phyloP scores from a whole-genome alignment of 1,139 yeast species.

The Debaryomycetaceae sp. region DNA sequence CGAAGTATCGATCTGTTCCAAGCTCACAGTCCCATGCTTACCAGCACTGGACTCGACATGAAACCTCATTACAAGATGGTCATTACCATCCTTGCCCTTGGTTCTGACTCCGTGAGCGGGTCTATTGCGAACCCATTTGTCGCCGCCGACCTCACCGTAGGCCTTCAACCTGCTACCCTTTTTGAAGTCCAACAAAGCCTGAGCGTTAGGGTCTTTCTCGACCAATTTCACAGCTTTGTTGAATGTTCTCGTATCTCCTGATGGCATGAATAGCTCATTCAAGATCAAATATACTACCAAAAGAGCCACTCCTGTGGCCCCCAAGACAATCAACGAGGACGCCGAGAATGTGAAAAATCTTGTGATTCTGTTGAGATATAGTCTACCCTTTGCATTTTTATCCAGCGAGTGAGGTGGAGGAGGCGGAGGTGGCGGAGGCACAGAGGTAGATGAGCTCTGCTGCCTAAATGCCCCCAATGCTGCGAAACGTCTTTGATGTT shows the following conservation, averaged over 20 bases:
- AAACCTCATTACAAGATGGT: slow-evolving; percentile 79
- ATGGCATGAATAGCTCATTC: slow-evolving; percentile 77
- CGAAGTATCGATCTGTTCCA: slow-evolving; percentile 71
- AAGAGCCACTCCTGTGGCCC: slow-evolving; percentile 64
- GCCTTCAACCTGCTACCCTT: slow-evolving; percentile 69
- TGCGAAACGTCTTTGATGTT: not conserved
- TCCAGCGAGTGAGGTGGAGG: slow-evolving; percentile 38
- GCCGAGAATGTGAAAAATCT: slow-evolving; percentile 60
- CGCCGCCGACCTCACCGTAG: slow-evolving; percentile 68
- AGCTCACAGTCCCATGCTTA: slow-evolving; percentile 60
- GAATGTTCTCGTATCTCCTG: slow-evolving; percentile 88
- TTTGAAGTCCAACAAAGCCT: slow-evolving; percentile 51
- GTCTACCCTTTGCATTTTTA: slow-evolving; percentile 39
- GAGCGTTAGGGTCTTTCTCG: slow-evolving; percentile 63
- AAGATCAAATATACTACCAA: slow-evolving; percentile 74
- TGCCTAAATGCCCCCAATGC: not conserved
- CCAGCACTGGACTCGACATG: slow-evolving; percentile 68
- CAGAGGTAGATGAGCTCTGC: not conserved
- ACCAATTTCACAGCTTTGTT: slow-evolving; percentile 78
- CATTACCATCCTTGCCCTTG: slow-evolving; percentile 69
- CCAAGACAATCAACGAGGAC: slow-evolving; percentile 59
- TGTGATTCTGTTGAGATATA: slow-evolving; percentile 37
- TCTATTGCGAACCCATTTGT: slow-evolving; percentile 84
- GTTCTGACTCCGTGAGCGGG: slow-evolving; percentile 61
- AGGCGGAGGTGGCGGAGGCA: slow-evolving; percentile 27